Evolutionary conservation across 2,329 filamentous ascomycete genomes (phyloP), one percentile per base, ranked within the genome.

Genomic region (Teratosphaeria pseudoeucalypti): DNA sequence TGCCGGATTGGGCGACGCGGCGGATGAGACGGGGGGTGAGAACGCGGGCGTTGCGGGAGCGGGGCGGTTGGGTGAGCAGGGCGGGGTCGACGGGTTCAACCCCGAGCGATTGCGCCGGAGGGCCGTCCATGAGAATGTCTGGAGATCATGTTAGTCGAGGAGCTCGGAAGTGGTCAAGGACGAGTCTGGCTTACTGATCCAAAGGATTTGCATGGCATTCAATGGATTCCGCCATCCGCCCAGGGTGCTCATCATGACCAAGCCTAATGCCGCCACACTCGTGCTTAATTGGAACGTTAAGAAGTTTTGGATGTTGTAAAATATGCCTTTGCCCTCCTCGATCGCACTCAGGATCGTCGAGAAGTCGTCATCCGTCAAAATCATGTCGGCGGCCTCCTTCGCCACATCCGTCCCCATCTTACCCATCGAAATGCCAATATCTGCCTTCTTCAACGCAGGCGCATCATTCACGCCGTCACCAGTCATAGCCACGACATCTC

Each of bases 81-180:
- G 92, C 88, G 32, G 90, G 90, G 71, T 97, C 94, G 54, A 99
- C 94, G 19, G 87, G 87, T 72, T 99, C 94, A 39, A 99, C 94
- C 47, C 94, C 95, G 1, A 99, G 85, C 11, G 94, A 99, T 75
- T 99, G 94, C 1, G 94, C 94, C 1, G 94, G 94, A 16, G 94
- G 94, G 10, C 95, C 94, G 75, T 99, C 95, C 95, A 99, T 99
- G 68, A 99, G 92, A 71, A 99, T 97, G 73, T 99, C 92, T 97
- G 67, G 16, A 55, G 26, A 34, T 34, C 75, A 68, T 63, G 56
- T 6, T 16, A 61, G 54, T 26, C 9, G 6, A 12, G 19, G 3
- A 19, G 49, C 29, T 10, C 23, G 23, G 23, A 16, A 37, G 52
- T 34, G 68, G 57, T 61, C 54, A 55, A 39, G 27, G 34, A 26